Evolutionary conservation across 2,329 filamentous ascomycete species (phyloP), one percentile per base, ranked within the genome.

Genomic region (Sordariomycetes sp.): DNA sequence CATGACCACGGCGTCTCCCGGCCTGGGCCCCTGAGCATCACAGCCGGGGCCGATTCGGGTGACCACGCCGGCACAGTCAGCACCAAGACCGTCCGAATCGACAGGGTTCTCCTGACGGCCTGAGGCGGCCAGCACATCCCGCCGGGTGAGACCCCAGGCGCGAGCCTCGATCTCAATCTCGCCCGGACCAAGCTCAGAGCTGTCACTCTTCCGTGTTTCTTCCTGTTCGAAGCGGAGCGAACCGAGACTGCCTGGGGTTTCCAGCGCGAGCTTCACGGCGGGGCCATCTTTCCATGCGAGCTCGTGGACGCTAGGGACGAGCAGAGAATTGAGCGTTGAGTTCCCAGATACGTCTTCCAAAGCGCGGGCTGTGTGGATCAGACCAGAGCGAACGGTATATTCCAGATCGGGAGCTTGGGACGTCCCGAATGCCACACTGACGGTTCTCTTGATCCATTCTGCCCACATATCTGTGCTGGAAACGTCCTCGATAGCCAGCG

Each of bases 91-190:
- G 21, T 34, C 25, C 18, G 11, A 9, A n/a, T 33, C 30, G 9
- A n/a, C 10, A 8, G 8, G 8, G 8, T 30, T 11, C 18, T 32
- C 9, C 18, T n/a, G 6, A 35, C 27, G 33, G 12, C 32, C 32
- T 11, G 20, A 20, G 32, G 32, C 32, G 15, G 25, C 9, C 9
- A 27, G 25, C 6, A 34, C 25, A 21, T 34, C 23, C 15, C 23
- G 32, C 15, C 15, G 25, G 32, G 15, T 12, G 15, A 34, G 23
- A 19, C 32, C 32, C 33, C 33, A 35, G 3, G 27, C 33, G 7
- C 16, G n/a, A n/a, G 33, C 33, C 27, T 35, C 33, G 12, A 35
- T 30, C 27, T 35, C 33, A 19, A 35, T 30, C 8, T 35, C 33
- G 19, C 14, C n/a, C 9, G 25, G 25, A 11, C 26, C 25, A 5